Evolutionary conservation across 176 grass and related monocot genomes (phyloP).

Genomic region (Musa schizocarpa): DNA sequence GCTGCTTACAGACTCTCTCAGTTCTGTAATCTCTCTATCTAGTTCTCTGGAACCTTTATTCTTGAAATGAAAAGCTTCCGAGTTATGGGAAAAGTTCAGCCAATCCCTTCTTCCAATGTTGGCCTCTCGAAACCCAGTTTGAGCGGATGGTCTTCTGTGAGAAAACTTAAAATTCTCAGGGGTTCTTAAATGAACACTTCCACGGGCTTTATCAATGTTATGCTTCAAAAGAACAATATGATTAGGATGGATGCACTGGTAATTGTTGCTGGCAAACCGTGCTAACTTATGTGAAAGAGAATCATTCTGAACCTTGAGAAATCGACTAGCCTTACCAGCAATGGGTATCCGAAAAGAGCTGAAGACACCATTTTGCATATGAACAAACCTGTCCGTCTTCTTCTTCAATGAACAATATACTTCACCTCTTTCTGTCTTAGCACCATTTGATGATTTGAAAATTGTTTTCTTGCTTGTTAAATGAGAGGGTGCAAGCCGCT

Average conservation of each 20-base stretch:
- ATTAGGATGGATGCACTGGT: neutral
- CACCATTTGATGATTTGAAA: constrained; percentile 4
- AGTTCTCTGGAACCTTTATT: neutral
- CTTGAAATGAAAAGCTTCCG: neutral
- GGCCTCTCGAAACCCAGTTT: neutral
- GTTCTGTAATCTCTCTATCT: neutral
- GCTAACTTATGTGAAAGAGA: constrained; percentile 3
- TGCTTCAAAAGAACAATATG: neutral
- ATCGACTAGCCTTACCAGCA: constrained; percentile 28
- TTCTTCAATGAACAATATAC: neutral
- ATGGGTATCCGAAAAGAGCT: constrained; percentile 21
- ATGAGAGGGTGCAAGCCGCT: constrained; percentile 20
- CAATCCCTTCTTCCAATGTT: neutral
- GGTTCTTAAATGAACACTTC: neutral
- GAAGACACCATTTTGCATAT: constrained; percentile 13
- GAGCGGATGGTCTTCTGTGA: neutral
- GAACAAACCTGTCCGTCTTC: neutral
- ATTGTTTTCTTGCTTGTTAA: neutral
- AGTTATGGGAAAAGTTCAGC: neutral
- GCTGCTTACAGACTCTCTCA: neutral
- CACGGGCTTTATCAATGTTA: neutral
- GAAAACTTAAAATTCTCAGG: neutral
- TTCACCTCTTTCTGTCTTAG: neutral
- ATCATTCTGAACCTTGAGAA: constrained; percentile 24
- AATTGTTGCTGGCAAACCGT: neutral